phyloP scores from a whole-genome alignment of 305 asterid species.

The Stenogyne calaminthoides region DNA sequence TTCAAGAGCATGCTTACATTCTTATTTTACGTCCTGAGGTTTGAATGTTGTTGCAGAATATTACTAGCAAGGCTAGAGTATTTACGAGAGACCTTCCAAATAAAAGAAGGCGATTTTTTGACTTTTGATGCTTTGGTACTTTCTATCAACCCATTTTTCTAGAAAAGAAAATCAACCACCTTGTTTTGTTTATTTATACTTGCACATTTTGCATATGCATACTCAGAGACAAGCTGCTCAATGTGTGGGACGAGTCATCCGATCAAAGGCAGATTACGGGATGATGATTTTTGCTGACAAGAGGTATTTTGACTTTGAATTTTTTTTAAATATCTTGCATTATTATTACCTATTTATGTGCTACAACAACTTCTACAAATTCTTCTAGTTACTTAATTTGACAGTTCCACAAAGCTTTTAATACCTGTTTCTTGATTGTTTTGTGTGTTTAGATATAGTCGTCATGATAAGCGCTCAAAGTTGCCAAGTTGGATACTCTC shows the following conservation, averaged over 20 bases:
- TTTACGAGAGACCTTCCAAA: conserved; percentile 92
- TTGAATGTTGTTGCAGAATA: conserved; percentile 58
- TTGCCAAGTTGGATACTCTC: conserved; percentile 95
- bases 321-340: not conserved
- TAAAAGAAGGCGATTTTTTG: conserved; percentile 94
- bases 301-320: conserved; percentile 53
- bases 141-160: not conserved
- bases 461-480: conserved; percentile 95
- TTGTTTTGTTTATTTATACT: conserved; percentile 17
- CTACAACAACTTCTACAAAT: not conserved
- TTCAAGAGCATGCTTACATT: not conserved
- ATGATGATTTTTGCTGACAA: conserved; percentile 99
- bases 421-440: conserved; percentile 21
- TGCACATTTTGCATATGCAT: conserved; percentile 15
- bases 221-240: conserved; percentile 98
- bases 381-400: not conserved
- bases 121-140: conserved; percentile 97
- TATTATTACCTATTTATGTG: not conserved
- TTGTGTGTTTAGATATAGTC: conserved; percentile 67
- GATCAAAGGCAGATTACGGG: conserved; percentile 99
- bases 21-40: conserved; percentile 23
- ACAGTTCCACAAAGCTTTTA: not conserved
- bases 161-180: not conserved
- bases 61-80: conserved; percentile 93
- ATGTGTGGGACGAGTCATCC: conserved; percentile 97